Percentiles rank a stretch among this genome's conserved stretches.
These are phyloP conservation scores for Chaetomium strumarium DNA, from an alignment of 2,329 filamentous ascomycete species.

Conservation along the genomic window DNA sequence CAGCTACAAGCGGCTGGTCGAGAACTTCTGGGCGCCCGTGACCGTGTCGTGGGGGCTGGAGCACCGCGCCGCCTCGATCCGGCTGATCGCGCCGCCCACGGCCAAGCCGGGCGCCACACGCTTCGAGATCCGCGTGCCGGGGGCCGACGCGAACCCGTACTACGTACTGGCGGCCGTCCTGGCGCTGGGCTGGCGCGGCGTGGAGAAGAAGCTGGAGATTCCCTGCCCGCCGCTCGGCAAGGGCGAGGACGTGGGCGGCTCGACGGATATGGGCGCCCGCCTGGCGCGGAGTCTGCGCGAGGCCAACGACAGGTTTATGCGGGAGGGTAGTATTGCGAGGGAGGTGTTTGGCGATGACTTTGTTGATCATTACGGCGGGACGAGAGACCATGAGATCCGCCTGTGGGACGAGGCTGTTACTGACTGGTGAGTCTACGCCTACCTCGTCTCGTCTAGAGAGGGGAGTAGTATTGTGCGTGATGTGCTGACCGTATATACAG, in stretches of 20 bases:
- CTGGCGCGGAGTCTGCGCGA: constrained; percentile 82
- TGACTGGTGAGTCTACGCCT: constrained; percentile 66
- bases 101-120: constrained; percentile 79
- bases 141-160: constrained; percentile 89
- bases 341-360: constrained; percentile 93
- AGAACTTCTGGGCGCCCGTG: constrained; percentile 98
- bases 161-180: constrained; percentile 82
- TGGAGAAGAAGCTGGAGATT: constrained; percentile 87
- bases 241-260: constrained; percentile 73
- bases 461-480: background rate
- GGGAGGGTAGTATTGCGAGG: constrained; percentile 76
- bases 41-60: constrained; percentile 96
- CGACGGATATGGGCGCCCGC: constrained; percentile 64
- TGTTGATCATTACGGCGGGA: constrained; percentile 91
- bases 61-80: constrained; percentile 85
- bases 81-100: constrained; percentile 83
- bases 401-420: constrained; percentile 96
- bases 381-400: constrained; percentile 82
- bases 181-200: constrained; percentile 81
- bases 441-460: too few species aligned
- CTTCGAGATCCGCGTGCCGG: constrained; percentile 87
- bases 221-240: constrained; percentile 76
- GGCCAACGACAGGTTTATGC: constrained; percentile 72
- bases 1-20: constrained; percentile 95
- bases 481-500: constrained; percentile 34